Conservation (phyloP, 495 filamentous ascomycete species). For the Evansstolkia leycettana region DNA sequence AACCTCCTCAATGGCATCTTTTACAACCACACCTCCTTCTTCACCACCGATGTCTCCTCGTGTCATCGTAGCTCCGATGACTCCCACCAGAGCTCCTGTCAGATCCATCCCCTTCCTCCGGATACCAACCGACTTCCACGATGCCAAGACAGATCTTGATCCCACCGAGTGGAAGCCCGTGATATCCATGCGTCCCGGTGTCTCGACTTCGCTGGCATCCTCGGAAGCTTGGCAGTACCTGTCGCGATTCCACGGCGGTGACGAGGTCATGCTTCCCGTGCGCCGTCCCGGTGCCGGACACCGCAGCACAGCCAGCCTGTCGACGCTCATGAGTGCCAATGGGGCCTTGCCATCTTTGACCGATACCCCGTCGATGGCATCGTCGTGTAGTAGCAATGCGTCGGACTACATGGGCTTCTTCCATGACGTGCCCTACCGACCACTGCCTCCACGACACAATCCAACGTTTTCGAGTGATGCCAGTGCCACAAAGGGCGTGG, state of each 20-base stretch:
- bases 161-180: slow-evolving; percentile 48
- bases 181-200: slow-evolving; percentile 14
- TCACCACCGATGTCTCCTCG: slow-evolving; percentile 28
- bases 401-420: slow-evolving; percentile 26
- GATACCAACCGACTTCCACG: slow-evolving; percentile 30
- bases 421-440: slow-evolving; percentile 21
- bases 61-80: slow-evolving; percentile 32
- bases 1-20: slow-evolving; percentile 9
- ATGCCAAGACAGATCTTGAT: slow-evolving; percentile 39
- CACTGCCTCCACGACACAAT: slow-evolving; percentile 31
- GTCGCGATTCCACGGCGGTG: slow-evolving; percentile 31
- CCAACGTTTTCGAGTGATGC: slow-evolving; percentile 21
- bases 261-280: slow-evolving; percentile 11
- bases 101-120: slow-evolving; percentile 16
- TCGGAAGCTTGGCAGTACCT: slow-evolving; percentile 39
- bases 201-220: slow-evolving; percentile 15
- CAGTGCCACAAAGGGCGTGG: slow-evolving; percentile 24
- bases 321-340: slow-evolving; percentile 16
- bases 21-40: slow-evolving; percentile 16
- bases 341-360: slow-evolving; percentile 21
- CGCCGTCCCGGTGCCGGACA: slow-evolving; percentile 15
- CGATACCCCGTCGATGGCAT: slow-evolving; percentile 33
- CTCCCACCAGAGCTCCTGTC: slow-evolving; percentile 22
- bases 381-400: slow-evolving; percentile 28
- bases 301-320: slow-evolving; percentile 23